Evolutionary conservation across 805 yeast genomes (phyloP).

Genomic region (Hanseniaspora guilliermondii): DNA sequence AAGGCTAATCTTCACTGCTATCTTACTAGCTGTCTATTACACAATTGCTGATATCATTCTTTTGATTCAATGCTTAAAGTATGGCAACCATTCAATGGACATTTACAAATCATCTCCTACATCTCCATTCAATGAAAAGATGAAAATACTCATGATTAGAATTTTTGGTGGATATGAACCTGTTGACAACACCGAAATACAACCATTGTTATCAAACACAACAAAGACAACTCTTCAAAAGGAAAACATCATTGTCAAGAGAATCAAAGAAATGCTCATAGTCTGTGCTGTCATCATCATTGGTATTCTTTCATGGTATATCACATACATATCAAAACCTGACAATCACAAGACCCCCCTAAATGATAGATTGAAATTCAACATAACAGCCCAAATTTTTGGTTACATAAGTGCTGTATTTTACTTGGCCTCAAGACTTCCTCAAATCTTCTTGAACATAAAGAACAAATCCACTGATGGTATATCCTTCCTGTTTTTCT

Average conservation of each 20-base stretch:
- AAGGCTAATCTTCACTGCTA: slow-evolving; percentile 89
- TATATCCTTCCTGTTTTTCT: slow-evolving; percentile 79
- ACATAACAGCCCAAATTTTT: slow-evolving; percentile 70
- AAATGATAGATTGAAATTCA: slow-evolving; percentile 42
- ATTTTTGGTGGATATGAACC: slow-evolving; percentile 15
- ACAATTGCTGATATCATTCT: slow-evolving; percentile 81
- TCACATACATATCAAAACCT: slow-evolving; percentile 34
- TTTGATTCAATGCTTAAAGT: slow-evolving; percentile 69
- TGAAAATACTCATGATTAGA: slow-evolving; percentile 4
- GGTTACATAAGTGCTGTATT: slow-evolving; percentile 68
- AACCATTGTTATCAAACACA: slow-evolving; percentile 20
- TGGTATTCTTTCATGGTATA: slow-evolving; percentile 81
- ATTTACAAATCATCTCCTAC: slow-evolving; percentile 76
- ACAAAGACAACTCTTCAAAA: slow-evolving; percentile 3
- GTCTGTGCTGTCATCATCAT: slow-evolving; percentile 56
- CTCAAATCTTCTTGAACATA: slow-evolving; percentile 78
- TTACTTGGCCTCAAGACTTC: slow-evolving; percentile 79
- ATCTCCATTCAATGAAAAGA: slow-evolving; percentile 46
- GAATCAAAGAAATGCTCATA: slow-evolving; percentile 34
- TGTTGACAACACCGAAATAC: slow-evolving; percentile 14
- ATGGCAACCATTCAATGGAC: slow-evolving; percentile 49
- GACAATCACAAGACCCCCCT: slow-evolving; percentile 17
- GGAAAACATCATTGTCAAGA: slow-evolving; percentile 17
- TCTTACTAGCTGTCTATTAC: slow-evolving; percentile 79
- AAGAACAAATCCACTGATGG: slow-evolving; percentile 90